Evolutionary conservation across 2,329 filamentous ascomycete genomes (phyloP).

Genomic region (Zymoseptoria brevis): DNA sequence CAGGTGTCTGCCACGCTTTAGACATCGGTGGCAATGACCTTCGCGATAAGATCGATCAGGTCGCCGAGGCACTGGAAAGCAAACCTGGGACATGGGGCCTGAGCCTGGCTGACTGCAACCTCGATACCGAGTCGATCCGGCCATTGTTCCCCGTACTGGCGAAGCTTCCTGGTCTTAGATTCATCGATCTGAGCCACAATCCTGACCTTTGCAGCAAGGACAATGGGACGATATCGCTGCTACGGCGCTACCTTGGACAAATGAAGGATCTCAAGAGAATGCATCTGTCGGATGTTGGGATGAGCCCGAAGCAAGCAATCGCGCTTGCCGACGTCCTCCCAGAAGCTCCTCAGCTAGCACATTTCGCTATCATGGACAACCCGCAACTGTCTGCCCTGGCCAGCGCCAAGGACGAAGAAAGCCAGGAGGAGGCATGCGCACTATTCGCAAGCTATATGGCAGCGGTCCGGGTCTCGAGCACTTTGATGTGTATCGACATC

Average conservation of each 20-base stretch:
- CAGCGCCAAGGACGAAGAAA: constrained; percentile 65
- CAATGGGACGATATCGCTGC: constrained; percentile 37
- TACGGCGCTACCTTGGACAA: constrained; percentile 79
- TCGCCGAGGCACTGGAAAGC: constrained; percentile 45
- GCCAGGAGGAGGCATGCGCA: constrained; percentile 88
- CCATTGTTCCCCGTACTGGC: constrained; percentile 66
- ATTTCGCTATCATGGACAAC: constrained; percentile 83
- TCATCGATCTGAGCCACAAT: constrained; percentile 90
- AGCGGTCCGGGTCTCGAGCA: constrained; percentile 73
- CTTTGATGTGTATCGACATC: constrained; percentile 82
- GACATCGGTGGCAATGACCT: constrained; percentile 82
- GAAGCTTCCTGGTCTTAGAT: constrained; percentile 65
- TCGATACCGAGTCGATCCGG: constrained; percentile 64
- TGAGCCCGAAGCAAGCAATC: constrained; percentile 83
- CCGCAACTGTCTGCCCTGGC: constrained; percentile 62
- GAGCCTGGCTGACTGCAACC: constrained; percentile 76
- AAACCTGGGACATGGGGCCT: constrained; percentile 57
- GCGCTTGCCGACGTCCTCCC: constrained; percentile 83
- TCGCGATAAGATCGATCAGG: constrained; percentile 35
- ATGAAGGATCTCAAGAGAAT: constrained; percentile 71
- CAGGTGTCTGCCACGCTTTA: constrained; percentile 73
- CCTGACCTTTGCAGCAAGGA: constrained; percentile 57
- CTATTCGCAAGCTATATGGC: constrained; percentile 87
- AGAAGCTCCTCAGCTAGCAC: constrained; percentile 71
- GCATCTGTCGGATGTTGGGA: constrained; percentile 74